Evolutionary conservation across 1,284 basidiomycete genomes (phyloP).

Genomic region (Rhodotorula sp.): DNA sequence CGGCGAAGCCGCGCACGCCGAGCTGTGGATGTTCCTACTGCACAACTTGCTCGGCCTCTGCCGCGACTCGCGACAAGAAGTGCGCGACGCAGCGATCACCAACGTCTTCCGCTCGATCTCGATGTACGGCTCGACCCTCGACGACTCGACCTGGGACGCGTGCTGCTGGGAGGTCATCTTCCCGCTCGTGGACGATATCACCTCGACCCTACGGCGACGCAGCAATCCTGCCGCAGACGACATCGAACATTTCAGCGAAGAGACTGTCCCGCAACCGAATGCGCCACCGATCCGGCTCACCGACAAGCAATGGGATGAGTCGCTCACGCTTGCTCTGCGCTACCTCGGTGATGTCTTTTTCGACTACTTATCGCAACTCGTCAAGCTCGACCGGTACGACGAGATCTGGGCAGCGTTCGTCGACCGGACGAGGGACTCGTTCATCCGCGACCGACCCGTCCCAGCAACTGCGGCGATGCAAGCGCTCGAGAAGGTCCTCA

Average conservation of each 20-base stretch:
- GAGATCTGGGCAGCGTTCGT: constrained; percentile 73
- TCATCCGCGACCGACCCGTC: constrained; percentile 64
- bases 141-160: constrained; percentile 76
- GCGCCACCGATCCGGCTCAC: constrained; percentile 36
- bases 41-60: constrained; percentile 79
- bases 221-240: neutral
- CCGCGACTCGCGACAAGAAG: constrained; percentile 77
- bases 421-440: constrained; percentile 64
- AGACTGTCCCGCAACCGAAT: constrained; percentile 32
- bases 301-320: constrained; percentile 70
- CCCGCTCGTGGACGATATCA: constrained; percentile 75
- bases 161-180: constrained; percentile 86
- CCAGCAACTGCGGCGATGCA: constrained; percentile 76
- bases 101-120: constrained; percentile 92
- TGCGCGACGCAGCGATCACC: constrained; percentile 88
- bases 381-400: constrained; percentile 66
- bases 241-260: constrained; percentile 4
- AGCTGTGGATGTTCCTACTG: constrained; percentile 87
- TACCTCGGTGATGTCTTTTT: constrained; percentile 80
- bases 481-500: constrained; percentile 72
- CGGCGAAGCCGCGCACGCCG: constrained; percentile 55
- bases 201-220: constrained; percentile 15
- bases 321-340: constrained; percentile 77
- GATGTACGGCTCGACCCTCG: constrained; percentile 81
- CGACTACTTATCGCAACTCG: constrained; percentile 74